Percentiles rank a stretch among this genome's conserved stretches.
phyloP scores from a whole-genome alignment of 2,329 filamentous ascomycete genomes.

The Pseudogymnoascus sp. region DNA sequence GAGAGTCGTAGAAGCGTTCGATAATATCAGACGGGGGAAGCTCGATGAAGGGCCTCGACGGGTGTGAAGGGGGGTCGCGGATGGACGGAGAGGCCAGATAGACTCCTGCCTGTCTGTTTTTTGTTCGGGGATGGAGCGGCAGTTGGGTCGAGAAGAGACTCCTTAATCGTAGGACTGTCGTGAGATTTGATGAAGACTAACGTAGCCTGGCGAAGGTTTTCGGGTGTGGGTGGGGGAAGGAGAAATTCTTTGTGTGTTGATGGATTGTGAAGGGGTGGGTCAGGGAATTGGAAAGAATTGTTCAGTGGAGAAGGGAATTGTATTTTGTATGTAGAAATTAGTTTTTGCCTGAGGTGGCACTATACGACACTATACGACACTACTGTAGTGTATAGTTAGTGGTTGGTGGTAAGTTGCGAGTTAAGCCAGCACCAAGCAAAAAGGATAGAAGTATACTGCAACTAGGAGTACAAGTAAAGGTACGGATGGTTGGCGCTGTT shows the following conservation, averaged over 20 bases:
- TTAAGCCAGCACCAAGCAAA: background rate
- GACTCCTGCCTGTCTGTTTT: background rate
- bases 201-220: background rate
- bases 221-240: background rate
- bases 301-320: conserved; percentile 8
- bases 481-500: too few relatives aligned
- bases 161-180: background rate
- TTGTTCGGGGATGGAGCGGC: background rate
- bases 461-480: background rate
- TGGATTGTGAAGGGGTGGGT: conserved; percentile 4
- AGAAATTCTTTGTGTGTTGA: conserved; percentile 4
- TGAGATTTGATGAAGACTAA: background rate
- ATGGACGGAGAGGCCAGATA: conserved; percentile 13
- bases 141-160: background rate
- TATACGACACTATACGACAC: background rate
- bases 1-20: conserved; percentile 10
- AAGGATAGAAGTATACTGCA: background rate
- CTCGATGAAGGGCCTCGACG: conserved; percentile 2
- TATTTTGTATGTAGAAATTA: conserved; percentile 5
- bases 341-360: conserved; percentile 9
- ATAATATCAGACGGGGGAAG: conserved; percentile 12
- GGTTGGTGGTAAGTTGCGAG: background rate
- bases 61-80: conserved; percentile 10
- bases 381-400: background rate
- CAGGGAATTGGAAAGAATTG: conserved; percentile 5